These are phyloP conservation scores for Fusarium tricinctum DNA, from an alignment of 2,329 filamentous ascomycete species.

Conservation along the genomic window DNA sequence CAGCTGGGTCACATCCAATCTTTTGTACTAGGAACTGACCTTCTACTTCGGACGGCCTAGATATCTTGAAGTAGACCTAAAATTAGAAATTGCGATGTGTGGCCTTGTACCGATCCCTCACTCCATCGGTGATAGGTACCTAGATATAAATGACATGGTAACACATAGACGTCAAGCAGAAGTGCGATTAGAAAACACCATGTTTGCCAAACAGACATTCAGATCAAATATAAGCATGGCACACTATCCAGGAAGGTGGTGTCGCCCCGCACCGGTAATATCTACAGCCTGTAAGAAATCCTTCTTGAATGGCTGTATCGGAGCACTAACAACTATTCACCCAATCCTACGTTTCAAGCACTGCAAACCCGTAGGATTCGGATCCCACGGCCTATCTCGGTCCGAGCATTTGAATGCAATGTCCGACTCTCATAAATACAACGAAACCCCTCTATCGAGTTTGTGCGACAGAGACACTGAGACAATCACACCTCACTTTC, in stretches of 20 bases:
- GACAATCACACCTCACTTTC: background rate
- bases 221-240: background rate
- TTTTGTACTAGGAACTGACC: background rate
- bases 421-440: too few relatives aligned
- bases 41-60: too few relatives aligned
- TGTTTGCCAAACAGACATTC: background rate
- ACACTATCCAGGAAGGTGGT: background rate
- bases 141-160: too few relatives aligned
- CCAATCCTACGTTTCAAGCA: background rate
- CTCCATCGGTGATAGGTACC: too few relatives aligned
- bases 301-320: background rate
- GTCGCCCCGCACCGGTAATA: background rate
- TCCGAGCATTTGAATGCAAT: too few relatives aligned
- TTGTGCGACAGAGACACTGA: too few relatives aligned
- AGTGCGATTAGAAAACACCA: background rate
- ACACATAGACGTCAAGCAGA: too few relatives aligned
- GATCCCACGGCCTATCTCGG: background rate
- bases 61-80: too few relatives aligned
- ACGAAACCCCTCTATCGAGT: too few relatives aligned
- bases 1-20: background rate
- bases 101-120: too few relatives aligned
- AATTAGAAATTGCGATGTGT: too few relatives aligned
- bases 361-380: background rate
- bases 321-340: background rate
- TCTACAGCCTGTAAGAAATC: background rate